phyloP scores from a whole-genome alignment of 805 yeast species.

The Candida silvicultrix region DNA sequence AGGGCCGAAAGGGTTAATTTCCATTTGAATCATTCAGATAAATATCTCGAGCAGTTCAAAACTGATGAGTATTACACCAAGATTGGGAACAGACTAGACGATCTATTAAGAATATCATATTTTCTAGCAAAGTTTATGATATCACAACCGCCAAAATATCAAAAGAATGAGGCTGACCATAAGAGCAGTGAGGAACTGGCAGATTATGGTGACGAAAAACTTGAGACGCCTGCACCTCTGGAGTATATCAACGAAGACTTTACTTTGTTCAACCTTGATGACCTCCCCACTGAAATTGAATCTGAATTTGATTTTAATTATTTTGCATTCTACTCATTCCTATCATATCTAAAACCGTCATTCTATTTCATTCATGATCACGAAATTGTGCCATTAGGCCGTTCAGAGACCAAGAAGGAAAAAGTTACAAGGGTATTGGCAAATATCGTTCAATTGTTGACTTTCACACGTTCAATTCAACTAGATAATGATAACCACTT shows the following conservation, averaged over 20 bases:
- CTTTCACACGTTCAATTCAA: conserved; percentile 7
- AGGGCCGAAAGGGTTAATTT: conserved; percentile 6
- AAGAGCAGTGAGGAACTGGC: conserved; percentile 1
- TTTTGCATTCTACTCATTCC: conserved; percentile 6
- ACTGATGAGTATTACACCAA: conserved; percentile 6
- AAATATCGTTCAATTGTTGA: conserved; percentile 11
- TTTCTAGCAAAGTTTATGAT: conserved; percentile 9
- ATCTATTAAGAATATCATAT: conserved; percentile 9
- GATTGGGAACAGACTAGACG: conserved; percentile 12
- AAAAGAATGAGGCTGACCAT: not conserved
- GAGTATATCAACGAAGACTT: conserved; percentile 4
- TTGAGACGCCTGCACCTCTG: not conserved
- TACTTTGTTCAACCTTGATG: conserved; percentile 5
- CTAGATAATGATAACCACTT: not conserved
- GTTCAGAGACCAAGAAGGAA: conserved; percentile 7
- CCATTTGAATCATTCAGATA: conserved; percentile 5
- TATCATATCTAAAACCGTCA: conserved; percentile 14
- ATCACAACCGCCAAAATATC: conserved; percentile 9
- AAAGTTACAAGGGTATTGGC: conserved; percentile 11
- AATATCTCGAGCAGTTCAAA: conserved; percentile 9
- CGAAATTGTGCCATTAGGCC: conserved; percentile 5
- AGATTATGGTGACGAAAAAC: conserved; percentile 1
- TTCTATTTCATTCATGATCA: conserved; percentile 10
- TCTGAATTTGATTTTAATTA: conserved; percentile 12
- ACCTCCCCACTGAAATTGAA: conserved; percentile 9